Percentiles rank a stretch among this genome's conserved stretches.
phyloP scores from a whole-genome alignment of 1,284 basidiomycete genomes.

The Ceratobasidium sp. region DNA sequence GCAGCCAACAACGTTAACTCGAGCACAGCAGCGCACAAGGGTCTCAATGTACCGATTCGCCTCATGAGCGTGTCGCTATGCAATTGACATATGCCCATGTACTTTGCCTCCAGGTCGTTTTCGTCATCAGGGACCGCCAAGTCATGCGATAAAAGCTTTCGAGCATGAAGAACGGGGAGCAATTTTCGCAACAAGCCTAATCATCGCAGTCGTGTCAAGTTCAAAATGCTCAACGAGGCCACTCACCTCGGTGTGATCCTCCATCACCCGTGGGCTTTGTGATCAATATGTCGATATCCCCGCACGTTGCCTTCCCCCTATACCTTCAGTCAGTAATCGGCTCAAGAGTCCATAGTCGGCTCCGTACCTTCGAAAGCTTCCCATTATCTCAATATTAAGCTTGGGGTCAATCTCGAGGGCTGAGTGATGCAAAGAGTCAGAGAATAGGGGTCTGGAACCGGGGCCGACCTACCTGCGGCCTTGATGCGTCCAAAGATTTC shows the following conservation, averaged over 20 bases:
- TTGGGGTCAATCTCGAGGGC: conserved; percentile 74
- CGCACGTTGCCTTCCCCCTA: conserved; percentile 77
- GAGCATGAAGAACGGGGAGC: conserved; percentile 61
- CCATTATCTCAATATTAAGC: conserved; percentile 85
- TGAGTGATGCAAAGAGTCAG: conserved; percentile 45
- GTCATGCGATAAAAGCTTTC: conserved; percentile 75
- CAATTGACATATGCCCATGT: conserved; percentile 75
- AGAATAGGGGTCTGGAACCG: conserved; percentile 8
- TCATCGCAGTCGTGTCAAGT: conserved; percentile 31
- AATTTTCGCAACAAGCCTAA: conserved; percentile 65
- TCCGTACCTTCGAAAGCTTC: conserved; percentile 79
- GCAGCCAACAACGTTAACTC: not conserved
- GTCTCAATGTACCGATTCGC: conserved; percentile 68
- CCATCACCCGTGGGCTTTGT: conserved; percentile 77
- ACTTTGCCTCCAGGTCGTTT: conserved; percentile 71
- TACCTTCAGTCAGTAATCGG: not conserved
- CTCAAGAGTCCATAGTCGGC: conserved; percentile 10
- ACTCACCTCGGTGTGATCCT: conserved; percentile 68
- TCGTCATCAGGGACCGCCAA: conserved; percentile 73
- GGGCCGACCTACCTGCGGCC: conserved; percentile 60
- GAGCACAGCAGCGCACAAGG: not conserved
- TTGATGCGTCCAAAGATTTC: conserved; percentile 75
- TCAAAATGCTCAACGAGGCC: conserved; percentile 37
- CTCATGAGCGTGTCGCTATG: conserved; percentile 58
- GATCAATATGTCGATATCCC: conserved; percentile 90